A percentile compares a stretch with the other conserved stretches of the same genome.
Conservation (phyloP, 2,329 filamentous ascomycete species). For the Zasmidium angulare region DNA sequence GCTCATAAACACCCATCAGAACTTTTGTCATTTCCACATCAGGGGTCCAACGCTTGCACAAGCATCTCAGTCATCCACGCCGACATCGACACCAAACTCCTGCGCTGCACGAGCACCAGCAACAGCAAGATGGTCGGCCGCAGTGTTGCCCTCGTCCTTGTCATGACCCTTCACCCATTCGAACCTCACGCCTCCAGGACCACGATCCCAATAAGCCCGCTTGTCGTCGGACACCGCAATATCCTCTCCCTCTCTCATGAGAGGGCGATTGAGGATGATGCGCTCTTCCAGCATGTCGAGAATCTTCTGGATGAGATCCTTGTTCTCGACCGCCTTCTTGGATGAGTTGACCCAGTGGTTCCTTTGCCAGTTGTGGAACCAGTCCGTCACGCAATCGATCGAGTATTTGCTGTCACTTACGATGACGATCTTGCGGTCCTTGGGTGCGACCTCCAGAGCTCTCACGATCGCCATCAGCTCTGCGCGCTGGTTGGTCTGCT, state of each 20-base stretch:
- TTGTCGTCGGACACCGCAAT: conserved; percentile 13
- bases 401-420: conserved; percentile 87
- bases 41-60: not conserved
- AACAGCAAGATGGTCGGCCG: conserved; percentile 77
- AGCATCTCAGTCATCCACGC: conserved; percentile 5
- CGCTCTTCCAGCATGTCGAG: conserved; percentile 67
- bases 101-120: conserved; percentile 55
- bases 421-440: conserved; percentile 69
- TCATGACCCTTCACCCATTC: conserved; percentile 90
- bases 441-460: conserved; percentile 73
- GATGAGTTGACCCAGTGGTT: conserved; percentile 76
- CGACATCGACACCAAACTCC: conserved; percentile 23
- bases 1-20: not conserved
- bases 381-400: conserved; percentile 83
- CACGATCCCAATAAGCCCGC: conserved; percentile 34
- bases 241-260: conserved; percentile 18
- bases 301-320: conserved; percentile 75
- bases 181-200: conserved; percentile 54
- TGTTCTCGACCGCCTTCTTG: conserved; percentile 76
- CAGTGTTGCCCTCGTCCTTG: conserved; percentile 70
- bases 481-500: conserved; percentile 94
- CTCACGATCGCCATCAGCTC: conserved; percentile 86
- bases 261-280: conserved; percentile 30
- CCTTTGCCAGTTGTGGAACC: conserved; percentile 74
- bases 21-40: not conserved